A percentile compares a stretch with the other conserved stretches of the same genome.
Conservation (phyloP, 2,329 filamentous ascomycete genomes). For the Pseudogymnoascus sp. region DNA sequence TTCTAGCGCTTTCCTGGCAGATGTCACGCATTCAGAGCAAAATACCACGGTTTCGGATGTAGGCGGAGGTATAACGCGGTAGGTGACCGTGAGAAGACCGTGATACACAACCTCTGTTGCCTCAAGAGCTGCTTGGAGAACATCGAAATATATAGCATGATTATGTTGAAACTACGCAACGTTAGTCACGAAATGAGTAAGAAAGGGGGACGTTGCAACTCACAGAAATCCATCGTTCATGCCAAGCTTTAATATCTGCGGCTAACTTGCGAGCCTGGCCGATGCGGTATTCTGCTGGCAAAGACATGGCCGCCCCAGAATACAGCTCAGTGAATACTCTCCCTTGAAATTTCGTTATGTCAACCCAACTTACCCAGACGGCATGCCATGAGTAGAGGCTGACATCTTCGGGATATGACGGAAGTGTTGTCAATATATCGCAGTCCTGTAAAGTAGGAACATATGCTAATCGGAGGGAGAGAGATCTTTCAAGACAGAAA, state of each 20-base stretch:
- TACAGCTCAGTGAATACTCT: constrained; percentile 13
- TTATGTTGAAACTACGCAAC: not conserved
- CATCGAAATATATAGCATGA: not conserved
- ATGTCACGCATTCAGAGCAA: constrained; percentile 15
- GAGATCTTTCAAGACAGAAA: constrained; percentile 15
- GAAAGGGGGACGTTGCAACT: not conserved
- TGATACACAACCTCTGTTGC: constrained; percentile 15
- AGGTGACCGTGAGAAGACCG: constrained; percentile 16
- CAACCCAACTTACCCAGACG: constrained; percentile 15
- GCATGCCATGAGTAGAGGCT: constrained; percentile 11
- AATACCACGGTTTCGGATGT: constrained; percentile 11
- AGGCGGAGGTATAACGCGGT: constrained; percentile 16
- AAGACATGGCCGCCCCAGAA: constrained; percentile 10
- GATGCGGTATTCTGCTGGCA: not conserved
- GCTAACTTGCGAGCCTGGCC: not conserved
- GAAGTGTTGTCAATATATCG: constrained; percentile 15
- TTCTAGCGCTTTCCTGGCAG: constrained; percentile 15
- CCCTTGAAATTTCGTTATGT: constrained; percentile 14
- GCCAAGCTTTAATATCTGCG: not conserved
- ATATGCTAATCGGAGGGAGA: constrained; percentile 14
- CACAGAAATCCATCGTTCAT: not conserved
- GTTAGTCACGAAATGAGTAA: not conserved
- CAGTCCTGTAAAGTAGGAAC: constrained; percentile 16
- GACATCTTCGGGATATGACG: constrained; percentile 2
- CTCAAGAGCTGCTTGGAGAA: constrained; percentile 13